Conservation (phyloP, 805 yeast species). For the Hemisphaericaspora nanyangensis region DNA sequence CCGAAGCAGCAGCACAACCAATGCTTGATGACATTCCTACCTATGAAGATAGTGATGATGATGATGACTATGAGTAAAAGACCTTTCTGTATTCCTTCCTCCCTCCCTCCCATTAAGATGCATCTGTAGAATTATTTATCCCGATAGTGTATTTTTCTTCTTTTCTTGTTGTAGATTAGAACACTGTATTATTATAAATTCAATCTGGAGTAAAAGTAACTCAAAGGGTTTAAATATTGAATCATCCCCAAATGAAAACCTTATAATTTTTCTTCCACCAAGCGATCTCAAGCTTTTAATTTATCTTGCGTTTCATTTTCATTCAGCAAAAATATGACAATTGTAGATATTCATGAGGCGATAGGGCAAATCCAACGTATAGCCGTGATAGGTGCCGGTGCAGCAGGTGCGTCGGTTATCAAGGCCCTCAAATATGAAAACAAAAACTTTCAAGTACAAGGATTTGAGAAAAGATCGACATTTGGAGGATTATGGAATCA, state of each 20-base stretch:
- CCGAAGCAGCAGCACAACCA: constrained; percentile 4
- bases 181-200: too few relatives aligned
- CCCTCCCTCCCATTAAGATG: neutral
- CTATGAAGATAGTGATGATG: constrained; percentile 39
- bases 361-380: neutral
- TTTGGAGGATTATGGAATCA: constrained; percentile 83
- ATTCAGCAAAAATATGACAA: neutral
- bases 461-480: constrained; percentile 51
- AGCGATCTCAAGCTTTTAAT: too few relatives aligned
- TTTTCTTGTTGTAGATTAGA: too few relatives aligned
- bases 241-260: too few relatives aligned
- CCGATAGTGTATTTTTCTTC: too few relatives aligned
- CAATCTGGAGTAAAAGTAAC: too few relatives aligned
- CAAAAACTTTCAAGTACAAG: constrained; percentile 28
- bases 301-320: neutral
- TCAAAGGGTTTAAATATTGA: too few relatives aligned
- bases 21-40: constrained; percentile 28
- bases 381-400: constrained; percentile 69
- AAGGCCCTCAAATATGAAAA: constrained; percentile 53
- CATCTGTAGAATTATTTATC: too few relatives aligned
- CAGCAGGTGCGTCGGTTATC: constrained; percentile 61
- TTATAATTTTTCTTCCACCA: too few relatives aligned
- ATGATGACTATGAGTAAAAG: constrained; percentile 11
- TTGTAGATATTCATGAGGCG: neutral
- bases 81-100: neutral